Percentiles rank a stretch among this genome's conserved stretches.
phyloP scores from a whole-genome alignment of 2,329 filamentous ascomycete genomes.

The Phaeoacremonium minimum region DNA sequence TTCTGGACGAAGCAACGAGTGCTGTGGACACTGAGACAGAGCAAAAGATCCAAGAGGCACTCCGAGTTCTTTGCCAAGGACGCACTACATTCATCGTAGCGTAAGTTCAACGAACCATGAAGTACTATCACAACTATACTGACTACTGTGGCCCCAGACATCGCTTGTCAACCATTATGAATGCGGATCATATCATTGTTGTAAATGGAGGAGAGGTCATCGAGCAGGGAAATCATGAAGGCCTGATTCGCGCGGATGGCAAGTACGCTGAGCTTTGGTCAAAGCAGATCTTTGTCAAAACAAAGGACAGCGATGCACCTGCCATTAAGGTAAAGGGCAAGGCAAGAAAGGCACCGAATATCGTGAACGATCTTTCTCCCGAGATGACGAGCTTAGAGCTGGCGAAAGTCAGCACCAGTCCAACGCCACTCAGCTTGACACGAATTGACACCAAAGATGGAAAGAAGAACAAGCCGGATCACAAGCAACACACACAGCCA shows the following conservation, averaged over 20 bases:
- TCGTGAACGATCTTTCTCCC: slow-evolving; percentile 31
- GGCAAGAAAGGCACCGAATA: slow-evolving; percentile 13
- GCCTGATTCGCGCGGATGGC: slow-evolving; percentile 52
- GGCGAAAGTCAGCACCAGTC: slow-evolving; percentile 22
- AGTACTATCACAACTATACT: not conserved
- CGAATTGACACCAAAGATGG: slow-evolving; percentile 17
- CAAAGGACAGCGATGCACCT: slow-evolving; percentile 34
- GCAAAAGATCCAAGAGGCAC: slow-evolving; percentile 60
- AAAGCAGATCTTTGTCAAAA: slow-evolving; percentile 53
- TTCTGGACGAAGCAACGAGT: slow-evolving; percentile 77
- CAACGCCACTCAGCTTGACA: slow-evolving; percentile 6
- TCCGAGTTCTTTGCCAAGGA: slow-evolving; percentile 52
- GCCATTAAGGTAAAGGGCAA: slow-evolving; percentile 14
- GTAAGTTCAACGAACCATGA: slow-evolving; percentile 27
- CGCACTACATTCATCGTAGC: slow-evolving; percentile 66
- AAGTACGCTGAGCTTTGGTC: slow-evolving; percentile 64
- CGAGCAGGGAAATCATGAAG: slow-evolving; percentile 59
- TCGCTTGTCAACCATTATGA: slow-evolving; percentile 67
- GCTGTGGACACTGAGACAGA: slow-evolving; percentile 70
- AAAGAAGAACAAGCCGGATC: slow-evolving; percentile 14
- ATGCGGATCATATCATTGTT: slow-evolving; percentile 64
- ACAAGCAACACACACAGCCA: too few relatives aligned
- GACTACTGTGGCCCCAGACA: slow-evolving; percentile 44
- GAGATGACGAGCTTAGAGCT: slow-evolving; percentile 28
- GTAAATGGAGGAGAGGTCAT: slow-evolving; percentile 57